Conservation (phyloP, 768 basidiomycete genomes). For the Mycena kentingensis region DNA sequence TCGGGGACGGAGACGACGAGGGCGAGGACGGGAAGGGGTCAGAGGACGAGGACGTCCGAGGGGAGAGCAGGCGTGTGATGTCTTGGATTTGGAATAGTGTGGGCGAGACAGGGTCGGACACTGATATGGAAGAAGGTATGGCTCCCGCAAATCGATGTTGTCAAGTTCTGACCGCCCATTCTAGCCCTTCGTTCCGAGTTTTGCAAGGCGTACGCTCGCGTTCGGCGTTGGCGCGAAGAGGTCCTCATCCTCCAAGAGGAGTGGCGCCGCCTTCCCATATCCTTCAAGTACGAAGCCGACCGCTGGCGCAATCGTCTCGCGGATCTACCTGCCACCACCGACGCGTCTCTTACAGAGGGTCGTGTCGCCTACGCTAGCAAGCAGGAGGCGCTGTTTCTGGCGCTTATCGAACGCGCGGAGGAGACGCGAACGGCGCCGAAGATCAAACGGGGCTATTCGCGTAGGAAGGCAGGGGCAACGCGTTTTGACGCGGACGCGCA, state of each 20-base stretch:
- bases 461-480: no score
- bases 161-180: background rate
- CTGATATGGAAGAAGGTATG: constrained; percentile 2
- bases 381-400: no score
- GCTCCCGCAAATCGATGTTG: background rate
- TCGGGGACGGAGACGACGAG: no score
- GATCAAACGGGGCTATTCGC: no score
- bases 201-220: constrained; percentile 9
- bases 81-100: background rate
- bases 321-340: no score
- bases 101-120: background rate
- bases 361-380: no score
- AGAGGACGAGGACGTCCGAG: background rate
- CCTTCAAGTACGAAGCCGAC: background rate
- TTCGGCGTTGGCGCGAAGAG: constrained; percentile 19
- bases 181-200: constrained; percentile 1
- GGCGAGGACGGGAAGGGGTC: no score
- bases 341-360: no score
- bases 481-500: no score
- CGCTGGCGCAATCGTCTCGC: background rate
- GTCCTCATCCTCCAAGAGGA: constrained; percentile 20
- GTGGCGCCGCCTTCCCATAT: constrained; percentile 12
- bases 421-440: no score
- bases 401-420: no score
- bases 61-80: background rate